These are phyloP conservation scores for Lactifluus echinatus DNA, from an alignment of 768 basidiomycete species.

Conservation along the genomic window DNA sequence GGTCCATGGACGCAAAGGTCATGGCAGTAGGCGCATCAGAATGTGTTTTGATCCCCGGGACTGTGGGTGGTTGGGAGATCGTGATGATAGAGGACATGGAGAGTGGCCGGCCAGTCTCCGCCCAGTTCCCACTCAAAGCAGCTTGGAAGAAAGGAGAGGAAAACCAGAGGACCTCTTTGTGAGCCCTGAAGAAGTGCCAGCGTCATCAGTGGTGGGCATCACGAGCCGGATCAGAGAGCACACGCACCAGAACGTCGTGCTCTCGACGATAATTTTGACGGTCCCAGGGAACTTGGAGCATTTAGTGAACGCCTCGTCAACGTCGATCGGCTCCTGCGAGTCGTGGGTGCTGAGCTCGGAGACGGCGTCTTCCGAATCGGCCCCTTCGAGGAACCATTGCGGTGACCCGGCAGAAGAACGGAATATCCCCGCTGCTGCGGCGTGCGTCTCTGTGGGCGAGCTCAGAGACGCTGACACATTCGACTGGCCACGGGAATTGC, in stretches of 20 bases:
- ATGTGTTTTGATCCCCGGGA: constrained; percentile 41
- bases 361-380: constrained; percentile 56
- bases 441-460: constrained; percentile 82
- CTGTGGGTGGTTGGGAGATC: constrained; percentile 62
- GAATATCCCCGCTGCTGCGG: constrained; percentile 78
- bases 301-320: constrained; percentile 72
- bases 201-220: constrained; percentile 3
- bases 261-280: constrained; percentile 85
- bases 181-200: constrained; percentile 48
- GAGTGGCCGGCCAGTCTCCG: constrained; percentile 72
- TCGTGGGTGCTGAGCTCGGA: constrained; percentile 62
- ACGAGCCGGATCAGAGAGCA: neutral
- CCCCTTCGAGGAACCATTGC: constrained; percentile 71
- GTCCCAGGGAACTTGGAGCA: constrained; percentile 66
- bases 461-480: constrained; percentile 75
- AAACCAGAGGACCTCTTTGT: constrained; percentile 86
- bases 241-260: constrained; percentile 82
- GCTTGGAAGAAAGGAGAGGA: constrained; percentile 95
- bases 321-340: constrained; percentile 58
- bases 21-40: constrained; percentile 42
- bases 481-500: constrained; percentile 68
- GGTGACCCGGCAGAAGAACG: constrained; percentile 65
- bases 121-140: constrained; percentile 85
- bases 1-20: constrained; percentile 51
- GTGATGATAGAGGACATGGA: constrained; percentile 81